Base-by-base conservation (phyloP, 116 monocot species). In the Trichopus zeylanicus region DNA sequence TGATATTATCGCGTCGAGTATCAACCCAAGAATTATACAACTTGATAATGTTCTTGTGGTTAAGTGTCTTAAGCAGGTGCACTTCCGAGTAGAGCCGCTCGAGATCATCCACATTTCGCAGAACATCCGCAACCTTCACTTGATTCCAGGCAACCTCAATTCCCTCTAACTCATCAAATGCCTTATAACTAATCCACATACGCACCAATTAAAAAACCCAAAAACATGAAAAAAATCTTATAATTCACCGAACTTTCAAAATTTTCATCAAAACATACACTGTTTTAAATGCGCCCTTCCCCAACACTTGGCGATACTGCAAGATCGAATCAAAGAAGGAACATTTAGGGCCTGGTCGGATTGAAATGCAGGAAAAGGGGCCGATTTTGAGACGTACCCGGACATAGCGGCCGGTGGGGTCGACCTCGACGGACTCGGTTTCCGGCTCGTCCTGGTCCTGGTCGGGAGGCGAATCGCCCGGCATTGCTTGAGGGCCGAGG, bases 91-190 rank as follows among this genome's bases (percentile, higher is more conserved):
- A 69, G 30, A 86, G 63, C 7, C 82, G 61, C 38, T 85, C 85
- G 53, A 77, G 20, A 32, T 79, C 85, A 0, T 77, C 79, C 0
- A 60, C 28, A 32, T 75, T 74, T 26, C 75, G 52, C 6, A 73
- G 51, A 27, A 91, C 52, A 61, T 86, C 77, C 7, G 56, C 55
- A n/a, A 86, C 62, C 66, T 86, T 91, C 42, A 86, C 76, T 75
- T 86, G 85, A 67, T 91, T 91, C 91, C 91, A 91, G 19, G 91
- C 91, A 23, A 86, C 82, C 51, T 91, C 91, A 52, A 91, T 79
- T 19, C 91, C 90, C 74, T 86, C 82, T 54, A 73, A 64, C 52
- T 81, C 69, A 70, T 91, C 86, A 73, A 91, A 86, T 27, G 76
- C 91, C 47, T 73, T 82, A 29, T 86, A 91, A 7, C 86, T 91